Conservation (phyloP, 1,139 yeast species). For the Sugiyamaella pinicola region DNA sequence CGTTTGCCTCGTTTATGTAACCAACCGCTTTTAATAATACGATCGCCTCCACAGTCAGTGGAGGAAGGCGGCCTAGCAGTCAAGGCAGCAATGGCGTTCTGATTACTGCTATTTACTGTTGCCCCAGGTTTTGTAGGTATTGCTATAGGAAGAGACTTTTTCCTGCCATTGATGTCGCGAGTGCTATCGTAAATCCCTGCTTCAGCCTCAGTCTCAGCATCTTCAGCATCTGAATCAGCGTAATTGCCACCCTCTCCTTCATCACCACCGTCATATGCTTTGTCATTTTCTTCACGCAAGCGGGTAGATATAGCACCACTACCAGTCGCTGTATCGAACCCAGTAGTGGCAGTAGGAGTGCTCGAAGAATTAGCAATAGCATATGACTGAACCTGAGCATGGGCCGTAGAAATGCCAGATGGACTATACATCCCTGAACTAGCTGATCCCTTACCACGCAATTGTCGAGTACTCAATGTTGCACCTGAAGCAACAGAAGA, state of each 20-base stretch:
- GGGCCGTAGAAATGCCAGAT: background rate
- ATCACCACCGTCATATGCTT: constrained; percentile 15
- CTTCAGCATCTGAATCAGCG: constrained; percentile 8
- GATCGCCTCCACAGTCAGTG: constrained; percentile 11
- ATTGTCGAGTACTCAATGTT: constrained; percentile 14
- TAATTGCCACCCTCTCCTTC: constrained; percentile 15
- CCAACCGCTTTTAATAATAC: constrained; percentile 40
- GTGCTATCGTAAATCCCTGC: background rate
- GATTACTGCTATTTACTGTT: background rate
- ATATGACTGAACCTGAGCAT: background rate
- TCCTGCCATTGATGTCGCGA: background rate
- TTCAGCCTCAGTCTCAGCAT: background rate
- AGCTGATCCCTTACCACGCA: background rate
- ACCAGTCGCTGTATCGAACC: background rate
- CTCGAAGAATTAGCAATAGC: background rate
- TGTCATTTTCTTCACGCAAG: constrained; percentile 10
- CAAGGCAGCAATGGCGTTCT: background rate
- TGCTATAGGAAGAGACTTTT: constrained; percentile 2
- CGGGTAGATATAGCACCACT: background rate
- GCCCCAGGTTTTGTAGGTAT: background rate
- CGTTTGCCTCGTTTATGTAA: constrained; percentile 38
- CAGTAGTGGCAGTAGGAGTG: background rate
- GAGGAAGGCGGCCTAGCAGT: background rate
- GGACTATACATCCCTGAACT: background rate
- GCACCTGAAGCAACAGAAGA: constrained; percentile 1